Evolutionary conservation across 495 filamentous ascomycete species (phyloP).

Genomic region (Extremus antarcticus): DNA sequence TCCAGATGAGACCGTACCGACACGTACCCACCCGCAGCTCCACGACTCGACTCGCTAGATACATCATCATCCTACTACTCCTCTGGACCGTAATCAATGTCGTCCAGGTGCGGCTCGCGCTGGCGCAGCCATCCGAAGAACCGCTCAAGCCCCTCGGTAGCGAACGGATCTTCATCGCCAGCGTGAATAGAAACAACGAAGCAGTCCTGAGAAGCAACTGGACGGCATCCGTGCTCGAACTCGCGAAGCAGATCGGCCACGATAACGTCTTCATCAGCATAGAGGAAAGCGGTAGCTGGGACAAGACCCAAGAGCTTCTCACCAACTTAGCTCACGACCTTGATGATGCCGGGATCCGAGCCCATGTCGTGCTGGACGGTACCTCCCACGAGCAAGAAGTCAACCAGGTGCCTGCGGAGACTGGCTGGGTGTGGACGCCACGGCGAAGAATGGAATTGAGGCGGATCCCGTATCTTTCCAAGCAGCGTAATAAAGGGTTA

Average conservation of each 20-base stretch:
- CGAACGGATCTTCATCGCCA: neutral
- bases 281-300: slow-evolving; percentile 62
- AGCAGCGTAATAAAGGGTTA: slow-evolving; percentile 48
- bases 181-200: neutral
- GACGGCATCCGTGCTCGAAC: neutral
- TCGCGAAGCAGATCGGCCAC: neutral
- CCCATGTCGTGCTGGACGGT: slow-evolving; percentile 43
- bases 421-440: slow-evolving; percentile 49
- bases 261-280: slow-evolving; percentile 51
- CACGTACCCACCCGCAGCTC: too few relatives aligned
- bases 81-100: too few relatives aligned
- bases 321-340: slow-evolving; percentile 46
- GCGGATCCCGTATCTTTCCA: slow-evolving; percentile 59
- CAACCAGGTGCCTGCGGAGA: slow-evolving; percentile 14
- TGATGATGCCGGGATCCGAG: slow-evolving; percentile 39
- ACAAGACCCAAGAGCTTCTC: slow-evolving; percentile 55
- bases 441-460: slow-evolving; percentile 23
- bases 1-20: too few relatives aligned
- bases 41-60: too few relatives aligned
- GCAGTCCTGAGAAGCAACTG: neutral
- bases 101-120: too few relatives aligned
- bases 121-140: too few relatives aligned
- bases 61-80: too few relatives aligned
- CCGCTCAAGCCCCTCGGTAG: neutral
- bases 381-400: slow-evolving; percentile 47